A percentile compares a stretch with the other conserved stretches of the same genome.
Evolutionary conservation across 169 alveolate species (phyloP).

Genomic region (Plasmodium adleri): DNA sequence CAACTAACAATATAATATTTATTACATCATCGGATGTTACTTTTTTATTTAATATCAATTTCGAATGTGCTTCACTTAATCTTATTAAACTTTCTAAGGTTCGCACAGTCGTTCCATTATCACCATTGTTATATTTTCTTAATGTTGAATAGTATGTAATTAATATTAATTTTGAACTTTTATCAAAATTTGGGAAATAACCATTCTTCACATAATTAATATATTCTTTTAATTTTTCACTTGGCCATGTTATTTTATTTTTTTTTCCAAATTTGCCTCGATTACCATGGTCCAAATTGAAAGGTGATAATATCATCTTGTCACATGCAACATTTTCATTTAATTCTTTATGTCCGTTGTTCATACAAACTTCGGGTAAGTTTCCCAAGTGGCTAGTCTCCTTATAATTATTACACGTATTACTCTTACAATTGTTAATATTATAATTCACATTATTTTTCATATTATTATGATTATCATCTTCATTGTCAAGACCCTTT

Average conservation of each 20-base stretch:
- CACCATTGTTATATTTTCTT: conserved; percentile 69
- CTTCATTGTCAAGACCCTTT: background rate
- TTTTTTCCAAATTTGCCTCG: background rate
- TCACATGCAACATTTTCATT: background rate
- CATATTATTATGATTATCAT: background rate
- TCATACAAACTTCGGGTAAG: too few relatives aligned
- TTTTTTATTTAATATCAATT: conserved; percentile 86
- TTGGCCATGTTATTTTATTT: conserved; percentile 22
- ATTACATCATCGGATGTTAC: conserved; percentile 89
- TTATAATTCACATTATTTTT: background rate
- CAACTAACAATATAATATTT: conserved; percentile 34
- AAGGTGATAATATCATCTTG: background rate
- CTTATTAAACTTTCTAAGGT: conserved; percentile 92
- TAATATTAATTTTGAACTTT: conserved; percentile 69
- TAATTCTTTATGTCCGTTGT: background rate
- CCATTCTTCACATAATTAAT: conserved; percentile 75
- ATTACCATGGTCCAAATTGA: background rate
- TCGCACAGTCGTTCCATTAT: conserved; percentile 92
- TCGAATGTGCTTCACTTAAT: conserved; percentile 95
- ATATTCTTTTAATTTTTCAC: conserved; percentile 79
- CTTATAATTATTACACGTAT: too few relatives aligned
- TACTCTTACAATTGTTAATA: too few relatives aligned
- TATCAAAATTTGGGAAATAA: conserved; percentile 74
- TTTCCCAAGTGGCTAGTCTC: too few relatives aligned
- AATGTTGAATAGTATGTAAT: conserved; percentile 76